Conservation (phyloP, 208 protist genomes). For the Novymonas esmeraldas region DNA sequence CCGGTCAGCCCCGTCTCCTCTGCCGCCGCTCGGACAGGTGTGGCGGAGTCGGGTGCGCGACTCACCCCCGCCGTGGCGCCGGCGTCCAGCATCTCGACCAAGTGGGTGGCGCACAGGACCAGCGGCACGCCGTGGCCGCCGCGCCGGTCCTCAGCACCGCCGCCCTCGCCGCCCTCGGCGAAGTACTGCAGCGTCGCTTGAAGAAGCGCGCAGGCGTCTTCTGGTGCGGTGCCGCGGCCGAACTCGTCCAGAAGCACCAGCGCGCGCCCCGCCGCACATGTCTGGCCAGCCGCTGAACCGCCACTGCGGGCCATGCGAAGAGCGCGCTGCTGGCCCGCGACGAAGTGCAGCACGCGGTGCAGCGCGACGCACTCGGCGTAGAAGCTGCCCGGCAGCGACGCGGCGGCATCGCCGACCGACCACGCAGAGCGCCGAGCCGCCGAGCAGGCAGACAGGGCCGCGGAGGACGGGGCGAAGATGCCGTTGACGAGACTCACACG, state of each 20-base stretch:
- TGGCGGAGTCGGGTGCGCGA: conserved; percentile 6
- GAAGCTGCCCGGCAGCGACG: conserved; percentile 51
- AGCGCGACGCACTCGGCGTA: conserved; percentile 66
- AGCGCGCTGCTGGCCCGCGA: conserved; percentile 25
- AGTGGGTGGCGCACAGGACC: conserved; percentile 75
- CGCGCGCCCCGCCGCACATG: conserved; percentile 25
- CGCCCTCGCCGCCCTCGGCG: conserved; percentile 8
- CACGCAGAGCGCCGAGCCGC: neutral
- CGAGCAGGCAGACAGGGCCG: neutral
- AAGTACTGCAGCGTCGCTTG: conserved; percentile 62
- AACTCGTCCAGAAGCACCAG: conserved; percentile 95
- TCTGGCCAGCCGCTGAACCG: no score
- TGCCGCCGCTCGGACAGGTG: conserved; percentile 19
- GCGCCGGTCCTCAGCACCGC: neutral
- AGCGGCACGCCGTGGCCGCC: conserved; percentile 22
- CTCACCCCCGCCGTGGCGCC: no score
- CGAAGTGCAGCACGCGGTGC: conserved; percentile 62
- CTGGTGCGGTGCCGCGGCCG: conserved; percentile 91
- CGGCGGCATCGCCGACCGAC: neutral
- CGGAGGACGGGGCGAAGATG: conserved; percentile 45
- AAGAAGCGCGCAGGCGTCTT: conserved; percentile 87
- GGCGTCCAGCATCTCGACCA: conserved; percentile 54
- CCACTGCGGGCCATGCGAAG: neutral
- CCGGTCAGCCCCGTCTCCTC: neutral
- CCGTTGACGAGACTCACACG: conserved; percentile 57